Percentiles rank a stretch among this genome's conserved stretches.
phyloP scores from a whole-genome alignment of 768 basidiomycete species.

The Xerocomellus chrysenteron region DNA sequence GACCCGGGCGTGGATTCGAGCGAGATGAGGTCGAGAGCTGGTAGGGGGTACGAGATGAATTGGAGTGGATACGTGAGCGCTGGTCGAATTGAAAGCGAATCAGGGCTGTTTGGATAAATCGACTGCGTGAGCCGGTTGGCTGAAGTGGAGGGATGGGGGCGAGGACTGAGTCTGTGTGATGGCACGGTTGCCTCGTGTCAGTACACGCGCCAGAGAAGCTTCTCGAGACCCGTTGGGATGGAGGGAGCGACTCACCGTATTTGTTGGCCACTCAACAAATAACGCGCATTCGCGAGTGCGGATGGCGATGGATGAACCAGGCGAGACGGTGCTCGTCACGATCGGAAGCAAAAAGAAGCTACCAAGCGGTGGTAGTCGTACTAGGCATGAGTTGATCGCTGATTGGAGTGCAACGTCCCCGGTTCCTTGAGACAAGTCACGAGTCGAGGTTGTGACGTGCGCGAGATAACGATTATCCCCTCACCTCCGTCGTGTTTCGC shows the following conservation, averaged over 20 bases:
- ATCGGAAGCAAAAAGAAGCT: neutral
- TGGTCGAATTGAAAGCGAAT: neutral
- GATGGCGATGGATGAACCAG: slow-evolving; percentile 9
- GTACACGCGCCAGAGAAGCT: slow-evolving; percentile 45
- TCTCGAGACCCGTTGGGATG: neutral
- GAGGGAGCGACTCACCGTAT: slow-evolving; percentile 13
- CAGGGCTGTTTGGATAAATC: slow-evolving; percentile 13
- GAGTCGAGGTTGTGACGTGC: neutral
- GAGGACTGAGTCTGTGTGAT: slow-evolving; percentile 36
- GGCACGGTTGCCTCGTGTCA: slow-evolving; percentile 56
- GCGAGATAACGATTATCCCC: neutral
- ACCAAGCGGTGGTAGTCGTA: neutral
- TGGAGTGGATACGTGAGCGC: neutral
- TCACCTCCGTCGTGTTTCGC: neutral
- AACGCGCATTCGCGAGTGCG: slow-evolving; percentile 16
- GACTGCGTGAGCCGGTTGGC: slow-evolving; percentile 17
- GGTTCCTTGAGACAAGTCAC: slow-evolving; percentile 4
- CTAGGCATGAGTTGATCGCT: slow-evolving; percentile 12
- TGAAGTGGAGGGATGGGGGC: slow-evolving; percentile 18
- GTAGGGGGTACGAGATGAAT: neutral
- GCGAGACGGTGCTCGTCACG: slow-evolving; percentile 1
- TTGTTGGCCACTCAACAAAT: neutral
- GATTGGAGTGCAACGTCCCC: neutral
- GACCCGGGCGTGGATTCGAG: slow-evolving; percentile 1
- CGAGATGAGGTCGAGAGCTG: neutral